Conservation (phyloP, 2,329 filamentous ascomycete species). For the Berkeleyomyces basicola region DNA sequence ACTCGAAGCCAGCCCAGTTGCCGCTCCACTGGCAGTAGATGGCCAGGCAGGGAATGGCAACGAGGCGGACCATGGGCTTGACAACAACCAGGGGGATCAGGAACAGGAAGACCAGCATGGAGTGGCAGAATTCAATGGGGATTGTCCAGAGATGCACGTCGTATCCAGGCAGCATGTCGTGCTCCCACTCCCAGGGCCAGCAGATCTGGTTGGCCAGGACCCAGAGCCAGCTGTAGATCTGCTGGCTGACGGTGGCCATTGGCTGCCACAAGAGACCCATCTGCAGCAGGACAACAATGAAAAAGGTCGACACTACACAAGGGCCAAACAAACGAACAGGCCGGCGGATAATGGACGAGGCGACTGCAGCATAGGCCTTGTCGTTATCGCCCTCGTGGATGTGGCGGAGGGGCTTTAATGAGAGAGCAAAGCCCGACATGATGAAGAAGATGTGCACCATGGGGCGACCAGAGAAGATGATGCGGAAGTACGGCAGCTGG, state of each 20-base stretch:
- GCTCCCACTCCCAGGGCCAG: constrained; percentile 16
- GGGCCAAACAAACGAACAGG: constrained; percentile 36
- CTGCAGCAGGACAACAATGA: constrained; percentile 26
- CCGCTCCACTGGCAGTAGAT: constrained; percentile 22
- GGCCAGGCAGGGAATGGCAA: constrained; percentile 26
- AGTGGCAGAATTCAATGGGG: constrained; percentile 42
- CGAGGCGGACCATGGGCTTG: constrained; percentile 26
- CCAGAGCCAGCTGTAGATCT: constrained; percentile 30
- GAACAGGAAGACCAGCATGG: constrained; percentile 38
- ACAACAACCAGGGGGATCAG: constrained; percentile 34
- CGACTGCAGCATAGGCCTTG: constrained; percentile 20
- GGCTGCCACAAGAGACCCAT: constrained; percentile 12
- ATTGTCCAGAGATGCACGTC: constrained; percentile 48
- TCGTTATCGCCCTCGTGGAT: constrained; percentile 9
- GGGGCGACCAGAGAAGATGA: constrained; percentile 37
- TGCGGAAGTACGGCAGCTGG: constrained; percentile 36
- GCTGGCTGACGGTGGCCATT: constrained; percentile 17
- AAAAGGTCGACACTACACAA: constrained; percentile 32
- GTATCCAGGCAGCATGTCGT: constrained; percentile 21
- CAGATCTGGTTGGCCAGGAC: constrained; percentile 17
- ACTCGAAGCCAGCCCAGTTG: constrained; percentile 19
- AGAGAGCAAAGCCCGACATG: constrained; percentile 44
- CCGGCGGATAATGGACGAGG: constrained; percentile 35
- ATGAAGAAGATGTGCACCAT: constrained; percentile 47
- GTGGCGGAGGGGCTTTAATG: constrained; percentile 34